Conservation (phyloP, 2,329 filamentous ascomycete genomes). For the Cercospora sp. region DNA sequence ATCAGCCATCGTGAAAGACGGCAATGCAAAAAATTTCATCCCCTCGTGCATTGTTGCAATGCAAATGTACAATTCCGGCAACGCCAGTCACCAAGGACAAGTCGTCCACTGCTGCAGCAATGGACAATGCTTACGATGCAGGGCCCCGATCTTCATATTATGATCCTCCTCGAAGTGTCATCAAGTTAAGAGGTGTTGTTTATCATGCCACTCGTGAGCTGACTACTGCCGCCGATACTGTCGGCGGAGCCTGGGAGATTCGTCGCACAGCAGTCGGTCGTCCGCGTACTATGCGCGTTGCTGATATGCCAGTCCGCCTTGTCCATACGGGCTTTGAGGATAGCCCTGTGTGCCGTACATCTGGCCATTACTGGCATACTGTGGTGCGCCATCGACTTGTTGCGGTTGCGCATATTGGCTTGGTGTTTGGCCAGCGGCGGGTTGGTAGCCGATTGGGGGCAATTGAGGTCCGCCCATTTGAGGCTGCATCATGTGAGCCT, state of each 20-base stretch:
- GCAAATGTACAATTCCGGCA: conserved; percentile 26
- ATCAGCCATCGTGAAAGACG: conserved; percentile 26
- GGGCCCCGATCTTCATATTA: conserved; percentile 12
- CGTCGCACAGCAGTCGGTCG: conserved; percentile 10
- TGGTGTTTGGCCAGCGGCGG: conserved; percentile 47
- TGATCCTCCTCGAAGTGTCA: conserved; percentile 18
- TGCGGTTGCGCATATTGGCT: conserved; percentile 51
- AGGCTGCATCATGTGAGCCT: conserved; percentile 47
- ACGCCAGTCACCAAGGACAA: conserved; percentile 14
- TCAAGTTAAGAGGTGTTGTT: conserved; percentile 12
- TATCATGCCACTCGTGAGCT: conserved; percentile 5
- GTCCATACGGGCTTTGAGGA: conserved; percentile 53
- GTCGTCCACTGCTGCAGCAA: neutral
- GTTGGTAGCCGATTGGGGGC: conserved; percentile 55
- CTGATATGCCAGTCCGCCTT: conserved; percentile 51
- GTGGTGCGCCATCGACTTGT: conserved; percentile 51
- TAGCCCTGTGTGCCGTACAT: conserved; percentile 52
- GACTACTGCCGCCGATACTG: conserved; percentile 8
- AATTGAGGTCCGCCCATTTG: conserved; percentile 51
- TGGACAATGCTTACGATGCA: conserved; percentile 23
- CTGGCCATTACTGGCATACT: conserved; percentile 48
- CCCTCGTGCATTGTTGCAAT: conserved; percentile 22
- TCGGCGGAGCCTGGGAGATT: conserved; percentile 4
- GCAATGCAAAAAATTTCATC: conserved; percentile 24
- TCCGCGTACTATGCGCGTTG: conserved; percentile 31